Percentiles rank a stretch among this genome's conserved stretches.
Conservation (phyloP, 495 filamentous ascomycete genomes). For the Penicillium tannophilum region DNA sequence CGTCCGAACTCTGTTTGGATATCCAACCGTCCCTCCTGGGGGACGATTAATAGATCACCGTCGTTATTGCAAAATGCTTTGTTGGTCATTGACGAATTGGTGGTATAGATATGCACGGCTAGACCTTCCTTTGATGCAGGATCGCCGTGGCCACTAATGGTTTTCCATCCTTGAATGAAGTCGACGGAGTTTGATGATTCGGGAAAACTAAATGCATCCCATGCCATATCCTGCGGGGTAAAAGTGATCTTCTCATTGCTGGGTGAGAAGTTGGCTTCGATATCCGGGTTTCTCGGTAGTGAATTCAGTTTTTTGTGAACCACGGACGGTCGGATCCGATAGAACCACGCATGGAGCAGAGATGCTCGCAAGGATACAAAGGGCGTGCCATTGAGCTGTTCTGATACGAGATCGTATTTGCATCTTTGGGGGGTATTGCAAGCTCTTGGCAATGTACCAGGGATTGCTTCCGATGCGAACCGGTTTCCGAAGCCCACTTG, state of each 20-base stretch:
- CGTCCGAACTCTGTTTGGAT: slow-evolving; percentile 43
- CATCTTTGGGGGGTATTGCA: slow-evolving; percentile 3
- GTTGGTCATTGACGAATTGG: slow-evolving; percentile 1
- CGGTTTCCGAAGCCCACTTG: slow-evolving; percentile 5
- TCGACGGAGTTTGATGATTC: neutral
- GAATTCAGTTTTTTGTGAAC: neutral
- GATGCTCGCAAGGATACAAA: slow-evolving; percentile 2
- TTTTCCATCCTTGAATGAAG: slow-evolving; percentile 2
- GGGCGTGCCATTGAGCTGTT: slow-evolving; percentile 3
- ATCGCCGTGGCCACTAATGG: slow-evolving; percentile 1
- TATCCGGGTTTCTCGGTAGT: neutral
- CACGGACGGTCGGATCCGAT: neutral
- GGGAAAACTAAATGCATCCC: neutral
- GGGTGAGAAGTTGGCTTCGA: slow-evolving; percentile 1
- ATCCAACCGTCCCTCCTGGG: slow-evolving; percentile 38
- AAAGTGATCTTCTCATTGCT: slow-evolving; percentile 1
- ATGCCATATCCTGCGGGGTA: slow-evolving; percentile 5
- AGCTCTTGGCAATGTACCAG: slow-evolving; percentile 4
- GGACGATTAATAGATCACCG: slow-evolving; percentile 39
- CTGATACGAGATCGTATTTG: neutral
- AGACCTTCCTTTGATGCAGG: slow-evolving; percentile 8
- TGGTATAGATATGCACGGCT: neutral
- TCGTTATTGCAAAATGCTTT: slow-evolving; percentile 40
- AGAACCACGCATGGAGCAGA: slow-evolving; percentile 1
- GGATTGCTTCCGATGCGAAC: slow-evolving; percentile 7